Percentiles rank a stretch among this genome's conserved stretches.
phyloP scores from a whole-genome alignment of 1,139 yeast genomes.

The Protomyces inouyei region DNA sequence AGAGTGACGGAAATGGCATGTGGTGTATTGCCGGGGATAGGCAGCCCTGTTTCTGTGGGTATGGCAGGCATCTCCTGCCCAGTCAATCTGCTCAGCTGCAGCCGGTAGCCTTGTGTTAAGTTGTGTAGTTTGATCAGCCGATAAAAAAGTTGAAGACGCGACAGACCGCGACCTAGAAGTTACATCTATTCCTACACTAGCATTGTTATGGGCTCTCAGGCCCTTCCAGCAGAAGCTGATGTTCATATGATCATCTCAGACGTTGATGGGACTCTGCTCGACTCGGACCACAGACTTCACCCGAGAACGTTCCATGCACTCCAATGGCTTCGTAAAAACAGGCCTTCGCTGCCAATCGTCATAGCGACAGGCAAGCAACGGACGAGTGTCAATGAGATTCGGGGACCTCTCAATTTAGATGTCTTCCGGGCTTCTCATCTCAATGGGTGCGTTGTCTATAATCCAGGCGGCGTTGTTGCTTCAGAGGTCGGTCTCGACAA shows the following conservation, averaged over 20 bases:
- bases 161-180: no score
- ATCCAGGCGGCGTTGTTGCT: slow-evolving; percentile 21
- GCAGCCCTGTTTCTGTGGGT: slow-evolving; percentile 51
- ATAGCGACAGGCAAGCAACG: slow-evolving; percentile 30
- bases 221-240: background rate
- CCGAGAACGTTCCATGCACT: slow-evolving; percentile 28
- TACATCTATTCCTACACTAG: no score
- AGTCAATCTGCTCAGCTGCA: background rate
- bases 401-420: slow-evolving; percentile 27
- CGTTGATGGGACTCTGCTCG: slow-evolving; percentile 29
- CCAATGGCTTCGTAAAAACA: slow-evolving; percentile 23
- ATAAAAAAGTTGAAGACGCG: no score
- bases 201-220: background rate
- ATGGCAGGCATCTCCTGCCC: background rate
- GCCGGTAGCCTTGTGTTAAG: no score
- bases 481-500: slow-evolving; percentile 25
- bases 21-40: slow-evolving; percentile 81
- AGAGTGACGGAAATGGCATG: slow-evolving; percentile 92
- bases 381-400: slow-evolving; percentile 23
- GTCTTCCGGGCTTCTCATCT: slow-evolving; percentile 29
- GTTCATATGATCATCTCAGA: slow-evolving; percentile 25
- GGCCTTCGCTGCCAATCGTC: slow-evolving; percentile 27
- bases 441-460: slow-evolving; percentile 27
- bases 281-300: slow-evolving; percentile 27
- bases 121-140: no score